Conservation (phyloP, 805 yeast genomes). For the Saccharomycopsis schoenii region DNA sequence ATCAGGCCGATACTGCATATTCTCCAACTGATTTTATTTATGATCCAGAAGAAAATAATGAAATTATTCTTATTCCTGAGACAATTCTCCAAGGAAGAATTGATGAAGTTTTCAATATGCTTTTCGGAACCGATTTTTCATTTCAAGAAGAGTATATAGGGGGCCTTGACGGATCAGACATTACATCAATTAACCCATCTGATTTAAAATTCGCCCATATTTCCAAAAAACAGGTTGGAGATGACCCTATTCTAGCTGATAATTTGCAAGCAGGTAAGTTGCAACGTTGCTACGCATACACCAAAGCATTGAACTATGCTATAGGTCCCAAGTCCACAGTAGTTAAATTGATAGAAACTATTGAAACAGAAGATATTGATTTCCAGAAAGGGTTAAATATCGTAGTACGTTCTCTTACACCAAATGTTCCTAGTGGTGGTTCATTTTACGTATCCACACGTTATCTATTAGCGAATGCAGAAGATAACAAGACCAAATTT, state of each 20-base stretch:
- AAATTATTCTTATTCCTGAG: conserved; percentile 40
- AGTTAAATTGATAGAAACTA: conserved; percentile 48
- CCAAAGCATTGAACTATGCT: conserved; percentile 66
- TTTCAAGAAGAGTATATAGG: conserved; percentile 35
- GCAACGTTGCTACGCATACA: conserved; percentile 52
- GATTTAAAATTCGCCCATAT: conserved; percentile 22
- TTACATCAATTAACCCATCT: conserved; percentile 19
- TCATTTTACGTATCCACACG: conserved; percentile 69
- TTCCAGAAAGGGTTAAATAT: conserved; percentile 47
- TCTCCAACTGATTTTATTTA: conserved; percentile 20
- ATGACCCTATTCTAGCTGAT: conserved; percentile 26
- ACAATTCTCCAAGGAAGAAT: conserved; percentile 58
- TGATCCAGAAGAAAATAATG: conserved; percentile 34
- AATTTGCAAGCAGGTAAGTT: conserved; percentile 32
- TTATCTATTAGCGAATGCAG: conserved; percentile 68
- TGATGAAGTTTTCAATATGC: conserved; percentile 58
- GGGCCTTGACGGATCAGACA: conserved; percentile 30
- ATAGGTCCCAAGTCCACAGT: conserved; percentile 90
- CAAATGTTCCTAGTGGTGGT: conserved; percentile 91
- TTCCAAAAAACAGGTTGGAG: conserved; percentile 22
- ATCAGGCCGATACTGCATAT: neutral
- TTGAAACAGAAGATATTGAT: conserved; percentile 39
- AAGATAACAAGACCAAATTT: conserved; percentile 47
- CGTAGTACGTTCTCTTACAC: conserved; percentile 60
- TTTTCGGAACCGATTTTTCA: conserved; percentile 51